Conservation (phyloP, 1,284 basidiomycete species). For the Takashimella koratensis region DNA sequence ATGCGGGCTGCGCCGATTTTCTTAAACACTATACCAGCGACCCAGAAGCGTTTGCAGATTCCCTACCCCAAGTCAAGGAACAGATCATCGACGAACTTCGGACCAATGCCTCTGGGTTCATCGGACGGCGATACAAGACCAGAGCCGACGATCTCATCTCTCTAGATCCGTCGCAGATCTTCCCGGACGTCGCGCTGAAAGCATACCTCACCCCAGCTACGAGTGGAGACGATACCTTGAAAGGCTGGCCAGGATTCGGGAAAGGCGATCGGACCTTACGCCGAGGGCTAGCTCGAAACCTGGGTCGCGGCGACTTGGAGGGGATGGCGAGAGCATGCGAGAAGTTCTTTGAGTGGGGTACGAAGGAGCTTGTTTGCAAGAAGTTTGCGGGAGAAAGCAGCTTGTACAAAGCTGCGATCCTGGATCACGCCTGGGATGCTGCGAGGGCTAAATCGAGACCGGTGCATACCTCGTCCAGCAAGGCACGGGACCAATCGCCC, state of each 20-base stretch:
- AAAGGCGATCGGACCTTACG: conserved; percentile 12
- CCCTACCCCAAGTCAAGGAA: conserved; percentile 57
- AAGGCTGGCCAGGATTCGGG: conserved; percentile 45
- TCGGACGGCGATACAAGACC: conserved; percentile 56
- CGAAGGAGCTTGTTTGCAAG: conserved; percentile 55
- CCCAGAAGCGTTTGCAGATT: conserved; percentile 11
- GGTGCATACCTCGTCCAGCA: not conserved
- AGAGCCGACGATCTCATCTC: conserved; percentile 62
- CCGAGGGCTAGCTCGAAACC: conserved; percentile 31
- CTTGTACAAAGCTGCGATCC: conserved; percentile 32
- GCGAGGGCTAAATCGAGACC: not conserved
- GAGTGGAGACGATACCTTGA: conserved; percentile 16
- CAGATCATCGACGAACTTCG: conserved; percentile 64
- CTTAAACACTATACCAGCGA: conserved; percentile 58
- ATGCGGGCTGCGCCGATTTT: conserved; percentile 53
- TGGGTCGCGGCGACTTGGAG: conserved; percentile 55
- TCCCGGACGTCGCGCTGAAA: conserved; percentile 64
- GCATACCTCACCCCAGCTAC: conserved; percentile 65
- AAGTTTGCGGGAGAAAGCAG: conserved; percentile 39
- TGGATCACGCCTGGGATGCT: conserved; percentile 3
- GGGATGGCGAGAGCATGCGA: conserved; percentile 73
- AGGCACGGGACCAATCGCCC: not conserved
- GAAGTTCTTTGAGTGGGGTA: conserved; percentile 84
- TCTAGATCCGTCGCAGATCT: conserved; percentile 50
- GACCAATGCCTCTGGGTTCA: conserved; percentile 62